Evolutionary conservation across 176 grass and related monocot species (phyloP), one percentile per base, ranked within the genome.

Genomic region (Tuctoria greenei): DNA sequence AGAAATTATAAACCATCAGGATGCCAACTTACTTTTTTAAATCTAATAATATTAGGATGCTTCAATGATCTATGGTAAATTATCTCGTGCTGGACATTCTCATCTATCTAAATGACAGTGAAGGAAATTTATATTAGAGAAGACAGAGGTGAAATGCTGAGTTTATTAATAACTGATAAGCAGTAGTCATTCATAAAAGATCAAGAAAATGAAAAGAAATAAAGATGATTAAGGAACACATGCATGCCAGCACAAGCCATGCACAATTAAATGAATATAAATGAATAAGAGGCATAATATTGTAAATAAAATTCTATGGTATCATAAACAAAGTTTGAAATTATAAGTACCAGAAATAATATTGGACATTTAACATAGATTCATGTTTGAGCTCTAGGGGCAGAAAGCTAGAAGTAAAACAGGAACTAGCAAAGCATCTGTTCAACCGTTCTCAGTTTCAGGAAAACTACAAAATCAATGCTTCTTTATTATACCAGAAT

Each of bases 11-110:
- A 46, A 35, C 62, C 68, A 65, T 31, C 44, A 69, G 23, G 17
- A 71, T 43, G 39, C 31, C 15, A 14, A 74, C 64, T 78, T 93
- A 92, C 95, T 91, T 98, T 91, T 79, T 98, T 98, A 84, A 98
- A 98, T 70, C 95, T 93, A 82, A 98, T 92, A 73, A 98, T 98
- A 80, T 98, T 98, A 61, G 95, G 89, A 66, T 98, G 95, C 72
- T 90, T 94, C 82, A 98, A 87, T 9, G 91, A 98, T 82, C 95
- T 93, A 50, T 98, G 95, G 80, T 98, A 94, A 78, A 98, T 98
- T 92, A 98, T 94, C 75, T 94, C 95, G 72, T 91, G 88, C 78
- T 98, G 91, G 52, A 98, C 95, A 86, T 98, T 98, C 76, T 91
- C 94, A 81, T 97, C 94, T 91, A 97, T 97, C 94, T 97, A 83